Conservation (phyloP, 163 green algal species). For the Coccomyxa subellipsoidea region DNA sequence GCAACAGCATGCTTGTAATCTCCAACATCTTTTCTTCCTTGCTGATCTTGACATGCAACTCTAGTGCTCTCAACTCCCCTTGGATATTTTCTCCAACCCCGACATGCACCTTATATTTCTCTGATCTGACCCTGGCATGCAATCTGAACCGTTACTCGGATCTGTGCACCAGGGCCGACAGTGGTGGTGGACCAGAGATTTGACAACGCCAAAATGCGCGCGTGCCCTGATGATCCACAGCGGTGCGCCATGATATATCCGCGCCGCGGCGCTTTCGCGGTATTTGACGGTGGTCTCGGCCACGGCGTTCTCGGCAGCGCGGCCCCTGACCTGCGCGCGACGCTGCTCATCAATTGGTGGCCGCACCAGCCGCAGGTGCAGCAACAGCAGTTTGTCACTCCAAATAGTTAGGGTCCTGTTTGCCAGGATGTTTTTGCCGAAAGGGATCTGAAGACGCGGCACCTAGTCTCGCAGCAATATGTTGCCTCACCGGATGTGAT, state of each 20-base stretch:
- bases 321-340: background rate
- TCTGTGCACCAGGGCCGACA: slow-evolving; percentile 39
- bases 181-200: slow-evolving; percentile 62
- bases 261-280: slow-evolving; percentile 28
- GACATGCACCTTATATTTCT: no score
- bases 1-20: no score
- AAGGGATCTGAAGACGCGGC: background rate
- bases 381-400: background rate
- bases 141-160: no score
- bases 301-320: slow-evolving; percentile 58
- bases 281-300: slow-evolving; percentile 61
- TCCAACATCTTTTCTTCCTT: no score
- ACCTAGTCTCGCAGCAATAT: background rate
- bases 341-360: slow-evolving; percentile 20
- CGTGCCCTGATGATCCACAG: slow-evolving; percentile 33
- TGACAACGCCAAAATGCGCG: slow-evolving; percentile 15
- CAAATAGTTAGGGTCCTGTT: background rate
- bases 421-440: background rate
- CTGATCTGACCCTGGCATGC: no score
- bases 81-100: no score
- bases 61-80: no score
- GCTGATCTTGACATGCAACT: no score
- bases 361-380: slow-evolving; percentile 5
- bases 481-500: background rate
- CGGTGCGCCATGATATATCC: slow-evolving; percentile 47